Base-by-base conservation (phyloP, 192 early-diverging fungal genomes). In the Coemansia sp. region DNA sequence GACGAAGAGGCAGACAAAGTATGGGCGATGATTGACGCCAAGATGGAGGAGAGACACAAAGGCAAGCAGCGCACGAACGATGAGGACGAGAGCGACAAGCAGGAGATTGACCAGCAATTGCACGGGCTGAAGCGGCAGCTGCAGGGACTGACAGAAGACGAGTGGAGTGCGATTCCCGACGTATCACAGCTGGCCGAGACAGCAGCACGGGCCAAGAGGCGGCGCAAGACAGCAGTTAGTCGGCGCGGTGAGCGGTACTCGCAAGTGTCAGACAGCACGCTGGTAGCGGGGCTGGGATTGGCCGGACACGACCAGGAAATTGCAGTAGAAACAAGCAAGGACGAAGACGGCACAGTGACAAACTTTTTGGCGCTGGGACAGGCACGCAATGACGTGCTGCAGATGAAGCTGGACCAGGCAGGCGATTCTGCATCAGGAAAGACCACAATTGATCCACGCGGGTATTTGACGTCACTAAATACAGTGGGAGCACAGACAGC, bases 1-100 rank as follows among this genome's bases (percentile, higher is more conserved):
- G 97, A 99, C 67, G 95, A 96, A 68, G 97, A 99, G 68, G 97
- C 97, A 1, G 97, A 99, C 66, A 74, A 84, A 52, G 90, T 99
- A 10, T 99, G 92, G 76, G 89, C 90, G 17, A 77, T 86, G 47
- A 89, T 99, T 49, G 97, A 98, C 55, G 75, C 76, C 12, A 90
- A 92, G 59, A 93, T 96, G 91, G 93, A 96, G 58, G 89, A 94
- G 59, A 81, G 94, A 25, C 82, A 92, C 37, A 85, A 73, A 84
- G 84, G 10, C 70, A 89, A 49, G 88, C 95, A 70, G 71, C 81
- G 59, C 88, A 87, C 55, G 83, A 88, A 71, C 63, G 87, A 86
- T 26, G 71, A 74, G 56, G 81, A 83, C 60, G 83, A 87, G 37
- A 26, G 17, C 28, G 86, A 94, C 44, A 67, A 83, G 18, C 89